Evolutionary conservation across 805 yeast species (phyloP), one percentile per base, ranked within the genome.

Genomic region (Saccharomyces paradoxus): DNA sequence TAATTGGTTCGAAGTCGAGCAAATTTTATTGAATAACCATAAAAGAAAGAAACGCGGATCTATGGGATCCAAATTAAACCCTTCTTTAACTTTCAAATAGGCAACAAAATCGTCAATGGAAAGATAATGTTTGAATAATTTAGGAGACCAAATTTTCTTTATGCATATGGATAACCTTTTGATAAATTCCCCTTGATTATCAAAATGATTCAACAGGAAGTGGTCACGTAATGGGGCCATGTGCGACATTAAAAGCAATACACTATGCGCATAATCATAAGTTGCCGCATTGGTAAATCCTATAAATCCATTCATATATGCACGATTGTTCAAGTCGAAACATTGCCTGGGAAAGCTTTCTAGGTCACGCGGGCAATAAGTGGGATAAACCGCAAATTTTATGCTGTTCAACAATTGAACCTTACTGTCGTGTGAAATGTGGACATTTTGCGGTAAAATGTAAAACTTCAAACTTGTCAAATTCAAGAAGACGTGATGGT

Each of bases 51-150:
- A 70, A 56, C 79, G 80, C 1, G 94, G 92, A 47, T 81, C 80
- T 3, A 65, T 63, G 49, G 75, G 17, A 3, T 22, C 17, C 27
- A 22, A 13, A n/a, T 49, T 14, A 7, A 49, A 31, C 10, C 73
- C 29, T 63, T 65, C 30, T 70, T 71, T 60, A 78, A 80, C 46
- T 1, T 78, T 67, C 4, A 84, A 67, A 56, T 70, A 72, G 55
- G 82, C 82, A 48, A 84, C 64, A 7, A 88, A 68, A 51, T 84
- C 89, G 63, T 81, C 86, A 0, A 89, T 84, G 0, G 92, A 82
- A 1, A 86, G 74, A 61, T 86, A 89, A 2, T 76, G 66, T 59
- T 78, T 81, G 66, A 82, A 82, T 24, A 87, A 72, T 46, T 71
- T 70, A 0, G 77, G 70, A 4, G 84, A 85, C 91, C 92, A 88